Evolutionary conservation across 2,329 filamentous ascomycete species (phyloP).

Genomic region (Aspergillus flavus): DNA sequence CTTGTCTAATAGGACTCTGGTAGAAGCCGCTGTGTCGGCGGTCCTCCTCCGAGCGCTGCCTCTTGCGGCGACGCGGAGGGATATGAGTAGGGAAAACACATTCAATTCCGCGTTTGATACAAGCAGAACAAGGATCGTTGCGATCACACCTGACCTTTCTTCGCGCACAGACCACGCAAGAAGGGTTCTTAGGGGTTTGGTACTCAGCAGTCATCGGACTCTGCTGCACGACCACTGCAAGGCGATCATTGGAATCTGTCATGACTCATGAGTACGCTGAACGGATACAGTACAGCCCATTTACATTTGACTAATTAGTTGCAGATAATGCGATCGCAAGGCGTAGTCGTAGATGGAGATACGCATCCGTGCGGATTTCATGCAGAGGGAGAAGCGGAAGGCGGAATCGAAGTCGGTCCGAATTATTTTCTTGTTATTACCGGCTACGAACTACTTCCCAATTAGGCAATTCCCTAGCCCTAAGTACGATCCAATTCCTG

Average conservation of each 20-base stretch:
- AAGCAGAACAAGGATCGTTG: slow-evolving; percentile 10
- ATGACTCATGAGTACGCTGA: not conserved
- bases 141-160: slow-evolving; percentile 15
- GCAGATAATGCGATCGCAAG: not conserved
- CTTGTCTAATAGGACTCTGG: not conserved
- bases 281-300: not conserved
- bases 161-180: slow-evolving; percentile 9
- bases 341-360: not conserved
- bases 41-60: not conserved
- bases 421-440: not conserved
- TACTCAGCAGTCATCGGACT: not conserved
- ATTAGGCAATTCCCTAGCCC: not conserved
- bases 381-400: not conserved
- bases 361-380: too few species aligned
- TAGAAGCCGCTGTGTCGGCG: not conserved
- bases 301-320: not conserved
- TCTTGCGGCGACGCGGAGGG: slow-evolving; percentile 11
- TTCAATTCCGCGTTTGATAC: not conserved
- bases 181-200: slow-evolving; percentile 5
- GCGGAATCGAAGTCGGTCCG: not conserved
- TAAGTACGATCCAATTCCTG: not conserved
- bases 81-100: slow-evolving; percentile 9
- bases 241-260: not conserved
- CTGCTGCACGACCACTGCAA: not conserved
- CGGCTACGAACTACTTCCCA: not conserved